Conservation (phyloP, 495 filamentous ascomycete genomes). For the Pseudevernia furfuracea region DNA sequence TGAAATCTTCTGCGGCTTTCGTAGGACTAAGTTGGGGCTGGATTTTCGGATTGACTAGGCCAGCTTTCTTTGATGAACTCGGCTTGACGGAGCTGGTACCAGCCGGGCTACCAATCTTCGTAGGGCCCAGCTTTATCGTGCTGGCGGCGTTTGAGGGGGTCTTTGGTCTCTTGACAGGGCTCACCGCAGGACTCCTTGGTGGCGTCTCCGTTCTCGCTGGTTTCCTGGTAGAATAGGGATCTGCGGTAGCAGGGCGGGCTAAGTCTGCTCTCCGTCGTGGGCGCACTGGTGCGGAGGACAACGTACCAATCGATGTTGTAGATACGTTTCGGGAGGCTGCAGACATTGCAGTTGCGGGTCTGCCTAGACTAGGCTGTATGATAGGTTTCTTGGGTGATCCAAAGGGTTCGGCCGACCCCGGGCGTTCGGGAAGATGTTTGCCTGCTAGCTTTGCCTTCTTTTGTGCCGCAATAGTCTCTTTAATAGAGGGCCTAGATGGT, state of each 20-base stretch:
- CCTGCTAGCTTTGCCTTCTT: conserved; percentile 58
- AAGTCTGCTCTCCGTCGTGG: conserved; percentile 47
- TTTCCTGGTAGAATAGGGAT: conserved; percentile 36
- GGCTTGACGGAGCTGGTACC: conserved; percentile 1
- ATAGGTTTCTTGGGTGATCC: conserved; percentile 47
- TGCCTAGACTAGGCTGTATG: conserved; percentile 5
- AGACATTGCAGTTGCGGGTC: conserved; percentile 22
- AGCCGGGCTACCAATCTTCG: conserved; percentile 17
- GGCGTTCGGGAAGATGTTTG: conserved; percentile 56
- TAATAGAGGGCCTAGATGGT: conserved; percentile 49
- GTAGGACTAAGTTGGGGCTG: conserved; percentile 17
- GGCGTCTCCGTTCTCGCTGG: conserved; percentile 34
- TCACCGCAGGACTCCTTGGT: conserved; percentile 37
- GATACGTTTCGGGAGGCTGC: conserved; percentile 28
- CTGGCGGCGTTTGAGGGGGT: conserved; percentile 19
- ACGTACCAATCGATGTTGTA: conserved; percentile 32
- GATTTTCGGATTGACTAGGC: not conserved
- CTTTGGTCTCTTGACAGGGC: conserved; percentile 36
- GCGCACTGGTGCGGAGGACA: conserved; percentile 54
- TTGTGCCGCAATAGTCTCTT: conserved; percentile 75
- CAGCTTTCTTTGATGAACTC: conserved; percentile 9
- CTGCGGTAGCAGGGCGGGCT: conserved; percentile 49
- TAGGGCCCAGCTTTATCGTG: conserved; percentile 12
- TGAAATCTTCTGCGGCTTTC: conserved; percentile 22
- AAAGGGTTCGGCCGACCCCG: conserved; percentile 65